A percentile compares a stretch with the other conserved stretches of the same genome.
phyloP scores from a whole-genome alignment of 2,329 filamentous ascomycete species.

The Colletotrichum neosansevieriae region DNA sequence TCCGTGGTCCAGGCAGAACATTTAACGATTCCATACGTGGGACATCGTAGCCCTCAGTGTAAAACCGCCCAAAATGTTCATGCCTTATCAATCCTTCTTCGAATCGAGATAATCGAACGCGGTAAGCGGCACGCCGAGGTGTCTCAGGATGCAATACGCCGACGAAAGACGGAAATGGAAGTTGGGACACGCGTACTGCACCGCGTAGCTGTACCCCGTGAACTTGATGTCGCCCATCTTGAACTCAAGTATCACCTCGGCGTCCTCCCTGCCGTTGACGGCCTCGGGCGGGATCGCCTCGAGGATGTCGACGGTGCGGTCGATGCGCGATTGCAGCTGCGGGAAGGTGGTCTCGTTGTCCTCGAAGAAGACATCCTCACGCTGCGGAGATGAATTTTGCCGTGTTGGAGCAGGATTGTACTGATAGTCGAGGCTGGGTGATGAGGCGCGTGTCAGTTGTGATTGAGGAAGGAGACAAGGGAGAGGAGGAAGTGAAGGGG shows the following conservation, averaged over 20 bases:
- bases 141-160: slow-evolving; percentile 68
- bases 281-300: slow-evolving; percentile 43
- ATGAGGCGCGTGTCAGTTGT: background rate
- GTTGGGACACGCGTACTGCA: slow-evolving; percentile 64
- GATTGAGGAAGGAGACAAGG: background rate
- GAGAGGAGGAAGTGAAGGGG: background rate
- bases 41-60: too few relatives aligned
- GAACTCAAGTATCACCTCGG: slow-evolving; percentile 44
- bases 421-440: slow-evolving; percentile 41
- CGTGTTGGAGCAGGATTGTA: slow-evolving; percentile 42
- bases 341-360: slow-evolving; percentile 40
- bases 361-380: slow-evolving; percentile 32
- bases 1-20: too few relatives aligned
- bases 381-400: slow-evolving; percentile 40
- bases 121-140: slow-evolving; percentile 68
- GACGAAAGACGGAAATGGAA: slow-evolving; percentile 71
- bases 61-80: too few relatives aligned
- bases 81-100: background rate
- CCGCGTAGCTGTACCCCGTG: slow-evolving; percentile 55
- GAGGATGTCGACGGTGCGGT: slow-evolving; percentile 46
- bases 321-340: slow-evolving; percentile 31
- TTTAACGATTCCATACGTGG: too few relatives aligned
- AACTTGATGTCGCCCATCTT: slow-evolving; percentile 45
- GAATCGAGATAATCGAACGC: slow-evolving; percentile 64
- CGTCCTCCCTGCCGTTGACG: slow-evolving; percentile 42